These are phyloP conservation scores for Botryosphaeria dothidea DNA, from an alignment of 2,329 filamentous ascomycete species.

Conservation along the genomic window DNA sequence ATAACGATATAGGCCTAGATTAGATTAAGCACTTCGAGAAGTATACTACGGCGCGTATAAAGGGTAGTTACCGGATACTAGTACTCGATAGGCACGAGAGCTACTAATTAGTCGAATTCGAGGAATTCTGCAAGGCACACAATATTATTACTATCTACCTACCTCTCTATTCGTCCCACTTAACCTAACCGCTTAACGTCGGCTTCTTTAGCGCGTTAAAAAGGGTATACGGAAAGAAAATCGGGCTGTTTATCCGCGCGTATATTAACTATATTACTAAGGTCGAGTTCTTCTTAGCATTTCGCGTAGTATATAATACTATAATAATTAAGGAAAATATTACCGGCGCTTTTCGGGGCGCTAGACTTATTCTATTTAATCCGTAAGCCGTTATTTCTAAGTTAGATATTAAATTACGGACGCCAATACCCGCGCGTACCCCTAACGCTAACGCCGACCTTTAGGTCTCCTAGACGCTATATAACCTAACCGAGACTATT, in stretches of 20 bases:
- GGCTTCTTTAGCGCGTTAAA: constrained; percentile 37
- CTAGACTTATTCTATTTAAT: constrained; percentile 33
- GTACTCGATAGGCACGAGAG: constrained; percentile 39
- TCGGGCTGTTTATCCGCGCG: constrained; percentile 29
- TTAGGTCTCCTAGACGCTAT: constrained; percentile 17
- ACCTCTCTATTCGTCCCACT: constrained; percentile 34
- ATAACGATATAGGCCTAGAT: constrained; percentile 33
- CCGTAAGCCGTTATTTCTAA: constrained; percentile 31
- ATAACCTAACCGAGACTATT: constrained; percentile 1
- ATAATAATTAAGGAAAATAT: constrained; percentile 30
- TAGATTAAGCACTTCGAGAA: constrained; percentile 40
- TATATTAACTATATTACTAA: constrained; percentile 31
- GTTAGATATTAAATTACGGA: constrained; percentile 28
- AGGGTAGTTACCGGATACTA: constrained; percentile 34
- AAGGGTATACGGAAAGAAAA: constrained; percentile 28
- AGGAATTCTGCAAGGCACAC: constrained; percentile 34
- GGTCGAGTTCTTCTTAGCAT: constrained; percentile 24
- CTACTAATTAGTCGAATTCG: constrained; percentile 35
- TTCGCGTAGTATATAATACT: constrained; percentile 24
- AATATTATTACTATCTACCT: constrained; percentile 40
- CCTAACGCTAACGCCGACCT: neutral
- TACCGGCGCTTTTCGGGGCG: constrained; percentile 27
- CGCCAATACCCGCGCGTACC: constrained; percentile 12
- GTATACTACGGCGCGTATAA: constrained; percentile 26
- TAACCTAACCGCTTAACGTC: constrained; percentile 42